Percentiles rank a stretch among this genome's conserved stretches.
Conservation (phyloP, 495 filamentous ascomycete genomes). For the Parathielavia hyrcaniae region DNA sequence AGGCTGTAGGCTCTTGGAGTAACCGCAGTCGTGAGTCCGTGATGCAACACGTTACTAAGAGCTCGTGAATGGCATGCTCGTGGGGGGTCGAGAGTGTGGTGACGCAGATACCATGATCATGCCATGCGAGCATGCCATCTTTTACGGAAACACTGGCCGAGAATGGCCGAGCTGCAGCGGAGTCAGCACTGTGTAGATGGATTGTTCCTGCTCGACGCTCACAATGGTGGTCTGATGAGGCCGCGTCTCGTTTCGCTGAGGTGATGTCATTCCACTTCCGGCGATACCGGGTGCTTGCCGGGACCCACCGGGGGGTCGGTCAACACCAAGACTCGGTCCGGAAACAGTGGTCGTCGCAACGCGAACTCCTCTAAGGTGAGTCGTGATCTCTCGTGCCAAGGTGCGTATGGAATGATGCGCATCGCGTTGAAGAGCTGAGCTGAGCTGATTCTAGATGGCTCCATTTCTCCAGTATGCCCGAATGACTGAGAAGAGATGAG, state of each 20-base stretch:
- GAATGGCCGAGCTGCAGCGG: too few species aligned
- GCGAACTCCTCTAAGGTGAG: too few species aligned
- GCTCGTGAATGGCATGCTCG: not conserved
- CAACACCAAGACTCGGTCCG: too few species aligned
- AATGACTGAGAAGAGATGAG: slow-evolving; percentile 9
- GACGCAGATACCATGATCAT: slow-evolving; percentile 3
- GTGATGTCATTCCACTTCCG: slow-evolving; percentile 16
- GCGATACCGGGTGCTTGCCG: not conserved
- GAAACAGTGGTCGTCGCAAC: too few species aligned
- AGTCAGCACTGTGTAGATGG: not conserved
- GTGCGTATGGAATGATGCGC: too few species aligned
- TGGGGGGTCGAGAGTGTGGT: not conserved
- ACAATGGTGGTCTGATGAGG: not conserved
- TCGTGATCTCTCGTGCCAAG: too few species aligned
- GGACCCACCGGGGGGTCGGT: not conserved
- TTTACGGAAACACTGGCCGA: too few species aligned
- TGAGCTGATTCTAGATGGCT: not conserved
- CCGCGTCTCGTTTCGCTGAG: slow-evolving; percentile 7
- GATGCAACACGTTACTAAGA: not conserved
- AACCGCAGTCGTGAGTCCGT: not conserved
- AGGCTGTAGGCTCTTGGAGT: not conserved
- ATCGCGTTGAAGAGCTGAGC: too few species aligned
- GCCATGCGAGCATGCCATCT: not conserved
- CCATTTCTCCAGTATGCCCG: not conserved
- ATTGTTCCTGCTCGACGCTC: not conserved